These are phyloP conservation scores for Apiospora koreana DNA, from an alignment of 2,329 filamentous ascomycete genomes.

Conservation along the genomic window DNA sequence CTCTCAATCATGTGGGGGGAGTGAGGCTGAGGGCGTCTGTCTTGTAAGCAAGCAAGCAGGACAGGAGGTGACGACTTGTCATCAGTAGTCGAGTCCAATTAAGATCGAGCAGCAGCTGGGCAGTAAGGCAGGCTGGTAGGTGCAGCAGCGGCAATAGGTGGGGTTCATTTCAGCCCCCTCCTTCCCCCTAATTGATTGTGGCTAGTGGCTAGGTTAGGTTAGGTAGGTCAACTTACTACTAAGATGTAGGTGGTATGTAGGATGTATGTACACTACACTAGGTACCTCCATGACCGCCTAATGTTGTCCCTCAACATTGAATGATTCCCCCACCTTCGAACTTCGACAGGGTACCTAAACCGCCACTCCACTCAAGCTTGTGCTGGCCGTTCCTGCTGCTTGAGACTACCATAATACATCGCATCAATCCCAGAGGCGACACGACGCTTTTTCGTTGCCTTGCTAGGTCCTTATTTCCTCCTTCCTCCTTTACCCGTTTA, in stretches of 20 bases:
- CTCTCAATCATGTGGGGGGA: constrained; percentile 2
- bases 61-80: constrained; percentile 3
- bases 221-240: no score
- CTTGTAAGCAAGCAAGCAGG: background rate
- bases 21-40: constrained; percentile 1
- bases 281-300: no score
- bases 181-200: background rate
- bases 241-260: no score
- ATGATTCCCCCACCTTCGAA: constrained; percentile 6
- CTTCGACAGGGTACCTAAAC: constrained; percentile 5
- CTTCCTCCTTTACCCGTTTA: background rate
- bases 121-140: no score
- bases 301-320: background rate
- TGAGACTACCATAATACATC: background rate
- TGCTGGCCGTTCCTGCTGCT: background rate
- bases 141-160: no score
- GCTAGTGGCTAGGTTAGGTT: no score
- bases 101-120: background rate
- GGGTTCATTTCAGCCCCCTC: background rate
- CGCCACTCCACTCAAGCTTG: constrained; percentile 6
- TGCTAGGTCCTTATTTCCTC: background rate
- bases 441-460: constrained; percentile 9
- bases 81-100: background rate
- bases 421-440: background rate
- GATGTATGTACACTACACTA: no score